Evolutionary conservation across 495 filamentous ascomycete species (phyloP).

Genomic region (Aspergillus conjunctus): DNA sequence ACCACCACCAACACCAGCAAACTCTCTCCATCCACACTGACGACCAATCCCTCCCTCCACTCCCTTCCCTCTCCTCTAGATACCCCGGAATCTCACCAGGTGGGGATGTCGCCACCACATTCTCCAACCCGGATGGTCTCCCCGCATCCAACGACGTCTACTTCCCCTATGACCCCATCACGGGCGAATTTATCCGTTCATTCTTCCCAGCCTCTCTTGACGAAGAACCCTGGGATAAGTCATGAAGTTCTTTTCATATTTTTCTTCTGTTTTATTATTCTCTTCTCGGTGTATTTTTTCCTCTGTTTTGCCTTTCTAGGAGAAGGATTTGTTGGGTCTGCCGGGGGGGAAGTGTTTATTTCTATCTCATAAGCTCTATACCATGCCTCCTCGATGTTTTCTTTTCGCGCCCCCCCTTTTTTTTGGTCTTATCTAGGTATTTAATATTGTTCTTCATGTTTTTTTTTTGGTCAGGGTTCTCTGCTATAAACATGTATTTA

Average conservation of each 20-base stretch:
- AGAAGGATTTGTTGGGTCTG: no score
- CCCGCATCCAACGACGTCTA: slow-evolving; percentile 29
- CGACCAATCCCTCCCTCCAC: not conserved
- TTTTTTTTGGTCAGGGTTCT: no score
- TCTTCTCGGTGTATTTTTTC: not conserved
- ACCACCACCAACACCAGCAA: not conserved
- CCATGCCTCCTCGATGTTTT: no score
- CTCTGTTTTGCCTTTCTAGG: not conserved
- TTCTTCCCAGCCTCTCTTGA: slow-evolving; percentile 44
- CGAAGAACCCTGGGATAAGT: slow-evolving; percentile 26
- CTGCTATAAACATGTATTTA: no score
- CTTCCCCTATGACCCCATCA: slow-evolving; percentile 52
- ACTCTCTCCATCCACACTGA: not conserved
- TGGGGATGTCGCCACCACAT: not conserved
- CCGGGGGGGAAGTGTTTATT: no score
- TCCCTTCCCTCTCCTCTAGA: not conserved
- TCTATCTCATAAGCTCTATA: no score
- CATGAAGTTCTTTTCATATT: not conserved
- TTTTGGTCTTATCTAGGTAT: no score
- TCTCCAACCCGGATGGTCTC: slow-evolving; percentile 17
- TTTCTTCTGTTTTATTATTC: not conserved
- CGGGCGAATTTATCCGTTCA: slow-evolving; percentile 47
- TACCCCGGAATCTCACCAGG: not conserved
- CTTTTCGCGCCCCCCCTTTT: no score
- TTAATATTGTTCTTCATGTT: no score